A percentile compares a stretch with the other conserved stretches of the same genome.
Evolutionary conservation across 2,329 filamentous ascomycete species (phyloP).

Genomic region (Exophiala dermatitidis): DNA sequence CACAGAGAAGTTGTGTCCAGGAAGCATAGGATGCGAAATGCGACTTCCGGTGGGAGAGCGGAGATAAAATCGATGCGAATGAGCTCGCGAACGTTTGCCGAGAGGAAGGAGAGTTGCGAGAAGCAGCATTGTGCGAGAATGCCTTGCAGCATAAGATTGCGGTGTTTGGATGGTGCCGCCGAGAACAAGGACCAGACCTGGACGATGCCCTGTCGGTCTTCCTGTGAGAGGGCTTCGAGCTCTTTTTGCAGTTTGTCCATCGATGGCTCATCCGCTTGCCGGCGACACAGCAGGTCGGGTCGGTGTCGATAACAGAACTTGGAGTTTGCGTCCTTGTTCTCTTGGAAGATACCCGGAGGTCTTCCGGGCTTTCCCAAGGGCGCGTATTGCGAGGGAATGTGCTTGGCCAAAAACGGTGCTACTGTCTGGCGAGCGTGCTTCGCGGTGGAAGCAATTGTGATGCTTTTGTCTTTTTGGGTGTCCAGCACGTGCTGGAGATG

Average conservation of each 20-base stretch:
- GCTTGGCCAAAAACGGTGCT: conserved; percentile 79
- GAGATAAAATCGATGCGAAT: conserved; percentile 96
- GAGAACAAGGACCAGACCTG: conserved; percentile 98
- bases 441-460: conserved; percentile 40
- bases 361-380: conserved; percentile 50
- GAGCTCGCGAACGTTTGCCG: conserved; percentile 81
- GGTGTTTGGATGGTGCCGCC: conserved; percentile 84
- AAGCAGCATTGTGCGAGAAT: conserved; percentile 97
- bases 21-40: conserved; percentile 86
- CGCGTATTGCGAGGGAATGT: conserved; percentile 84
- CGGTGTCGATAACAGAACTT: conserved; percentile 94
- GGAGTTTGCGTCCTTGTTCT: conserved; percentile 57
- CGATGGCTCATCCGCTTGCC: conserved; percentile 86
- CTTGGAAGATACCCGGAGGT: conserved; percentile 2
- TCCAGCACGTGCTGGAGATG: conserved; percentile 25
- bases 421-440: conserved; percentile 71
- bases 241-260: conserved; percentile 93
- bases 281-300: conserved; percentile 86
- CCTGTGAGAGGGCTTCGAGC: conserved; percentile 70
- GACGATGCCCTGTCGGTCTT: conserved; percentile 89
- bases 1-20: conserved; percentile 91
- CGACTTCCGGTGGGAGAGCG: conserved; percentile 80
- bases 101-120: conserved; percentile 88
- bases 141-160: conserved; percentile 92
- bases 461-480: conserved; percentile 30